Conservation (phyloP, 352 stramenopile genomes). For the Globisporangium nagaii region DNA sequence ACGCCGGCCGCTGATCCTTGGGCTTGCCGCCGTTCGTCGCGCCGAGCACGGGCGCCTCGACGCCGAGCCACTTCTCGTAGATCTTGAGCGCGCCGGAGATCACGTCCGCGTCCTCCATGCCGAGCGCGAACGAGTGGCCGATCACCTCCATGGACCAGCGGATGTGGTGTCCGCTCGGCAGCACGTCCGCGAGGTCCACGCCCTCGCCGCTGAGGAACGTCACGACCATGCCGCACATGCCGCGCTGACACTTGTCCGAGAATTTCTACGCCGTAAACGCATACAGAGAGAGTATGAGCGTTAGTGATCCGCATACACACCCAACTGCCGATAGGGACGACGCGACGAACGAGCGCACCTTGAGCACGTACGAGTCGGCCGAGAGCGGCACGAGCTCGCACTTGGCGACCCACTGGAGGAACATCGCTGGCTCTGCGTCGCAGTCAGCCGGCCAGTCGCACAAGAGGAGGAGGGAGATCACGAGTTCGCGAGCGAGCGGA, state of each 20-base stretch:
- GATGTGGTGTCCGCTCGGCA: conserved; percentile 74
- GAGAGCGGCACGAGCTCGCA: conserved; percentile 74
- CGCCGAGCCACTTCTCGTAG: conserved; percentile 79
- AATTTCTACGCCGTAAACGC: conserved; percentile 50
- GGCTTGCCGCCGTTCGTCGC: conserved; percentile 26
- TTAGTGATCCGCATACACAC: too few species aligned
- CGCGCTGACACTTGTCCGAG: conserved; percentile 82
- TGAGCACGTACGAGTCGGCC: conserved; percentile 74
- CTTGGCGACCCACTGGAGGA: conserved; percentile 85
- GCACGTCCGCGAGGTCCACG: conserved; percentile 39
- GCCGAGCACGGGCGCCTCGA: conserved; percentile 25
- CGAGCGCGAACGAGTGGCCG: conserved; percentile 78
- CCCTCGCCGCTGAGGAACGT: conserved; percentile 52
- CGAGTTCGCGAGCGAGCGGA: too few species aligned
- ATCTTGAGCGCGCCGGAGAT: conserved; percentile 71
- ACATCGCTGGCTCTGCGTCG: conserved; percentile 35
- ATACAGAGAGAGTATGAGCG: not conserved
- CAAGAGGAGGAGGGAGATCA: not conserved
- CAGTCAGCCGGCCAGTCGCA: not conserved
- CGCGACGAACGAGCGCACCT: too few species aligned
- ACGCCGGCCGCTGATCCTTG: conserved; percentile 50
- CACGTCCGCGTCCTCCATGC: conserved; percentile 81
- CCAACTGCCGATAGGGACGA: too few species aligned
- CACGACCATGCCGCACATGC: conserved; percentile 81
- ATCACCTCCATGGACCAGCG: conserved; percentile 85